A percentile compares a stretch with the other conserved stretches of the same genome.
phyloP scores from a whole-genome alignment of 192 early-diverging fungal species.

The Rhizoclosmatium globosum region DNA sequence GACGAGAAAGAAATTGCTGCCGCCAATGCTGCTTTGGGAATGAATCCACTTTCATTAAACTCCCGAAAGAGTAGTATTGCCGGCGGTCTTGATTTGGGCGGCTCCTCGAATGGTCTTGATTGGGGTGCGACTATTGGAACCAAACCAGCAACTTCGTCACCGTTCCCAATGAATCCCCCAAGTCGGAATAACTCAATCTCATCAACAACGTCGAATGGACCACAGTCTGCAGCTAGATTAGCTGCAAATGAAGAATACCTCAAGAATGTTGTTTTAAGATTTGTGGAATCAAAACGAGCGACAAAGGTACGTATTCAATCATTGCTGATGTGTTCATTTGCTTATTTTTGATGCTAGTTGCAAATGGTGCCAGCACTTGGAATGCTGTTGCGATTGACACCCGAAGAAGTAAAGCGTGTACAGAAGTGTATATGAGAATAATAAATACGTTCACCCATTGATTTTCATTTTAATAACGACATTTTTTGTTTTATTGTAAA shows the following conservation, averaged over 20 bases:
- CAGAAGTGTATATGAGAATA: constrained; percentile 43
- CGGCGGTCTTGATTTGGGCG: constrained; percentile 16
- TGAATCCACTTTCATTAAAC: background rate
- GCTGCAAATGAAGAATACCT: constrained; percentile 76
- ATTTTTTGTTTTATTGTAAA: too few relatives aligned
- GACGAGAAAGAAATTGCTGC: constrained; percentile 27
- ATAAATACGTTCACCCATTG: background rate
- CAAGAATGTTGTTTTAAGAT: constrained; percentile 75
- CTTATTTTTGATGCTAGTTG: constrained; percentile 17
- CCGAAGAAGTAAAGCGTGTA: constrained; percentile 72
- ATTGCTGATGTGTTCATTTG: background rate
- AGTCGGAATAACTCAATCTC: constrained; percentile 13
- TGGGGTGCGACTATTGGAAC: background rate
- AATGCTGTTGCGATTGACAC: constrained; percentile 73
- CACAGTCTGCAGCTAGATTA: background rate
- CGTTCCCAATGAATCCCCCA: background rate
- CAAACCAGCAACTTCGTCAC: background rate
- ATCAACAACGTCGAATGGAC: constrained; percentile 8
- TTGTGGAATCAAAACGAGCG: constrained; percentile 76
- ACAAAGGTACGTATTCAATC: constrained; percentile 63
- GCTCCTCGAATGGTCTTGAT: constrained; percentile 20
- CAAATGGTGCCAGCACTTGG: constrained; percentile 74
- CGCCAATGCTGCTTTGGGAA: constrained; percentile 20
- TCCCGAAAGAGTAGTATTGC: background rate
- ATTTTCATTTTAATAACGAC: background rate